These are phyloP conservation scores for Solanum acaule DNA, from an alignment of 257 asterid species.

Conservation along the genomic window DNA sequence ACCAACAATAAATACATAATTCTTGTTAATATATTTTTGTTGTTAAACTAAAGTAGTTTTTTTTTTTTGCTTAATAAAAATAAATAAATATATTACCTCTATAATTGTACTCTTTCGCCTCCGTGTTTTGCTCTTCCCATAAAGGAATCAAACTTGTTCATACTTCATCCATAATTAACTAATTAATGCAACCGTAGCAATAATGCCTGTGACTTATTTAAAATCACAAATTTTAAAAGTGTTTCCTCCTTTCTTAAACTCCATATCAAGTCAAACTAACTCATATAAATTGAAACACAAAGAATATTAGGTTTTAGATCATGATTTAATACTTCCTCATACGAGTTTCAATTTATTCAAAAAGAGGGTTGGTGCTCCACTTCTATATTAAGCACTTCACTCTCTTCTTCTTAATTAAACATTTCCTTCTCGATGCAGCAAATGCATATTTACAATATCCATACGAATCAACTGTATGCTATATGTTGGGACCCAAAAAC, in stretches of 20 bases:
- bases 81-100: background rate
- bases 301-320: background rate
- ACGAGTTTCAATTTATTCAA: no score
- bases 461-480: background rate
- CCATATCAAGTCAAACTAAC: background rate
- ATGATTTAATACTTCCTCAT: background rate
- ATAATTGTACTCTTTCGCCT: background rate
- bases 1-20: no score
- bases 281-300: no score
- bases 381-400: background rate
- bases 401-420: background rate
- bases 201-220: background rate
- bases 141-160: background rate
- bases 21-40: background rate
- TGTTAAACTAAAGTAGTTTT: background rate
- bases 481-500: background rate
- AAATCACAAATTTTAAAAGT: background rate
- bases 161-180: background rate
- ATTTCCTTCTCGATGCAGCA: background rate
- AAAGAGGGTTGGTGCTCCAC: background rate
- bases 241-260: no score
- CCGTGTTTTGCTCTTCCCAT: background rate
- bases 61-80: background rate
- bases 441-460: background rate
- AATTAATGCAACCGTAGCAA: background rate